These are phyloP conservation scores for Fusarium sp. DNA, from an alignment of 2,329 filamentous ascomycete genomes.

Conservation along the genomic window DNA sequence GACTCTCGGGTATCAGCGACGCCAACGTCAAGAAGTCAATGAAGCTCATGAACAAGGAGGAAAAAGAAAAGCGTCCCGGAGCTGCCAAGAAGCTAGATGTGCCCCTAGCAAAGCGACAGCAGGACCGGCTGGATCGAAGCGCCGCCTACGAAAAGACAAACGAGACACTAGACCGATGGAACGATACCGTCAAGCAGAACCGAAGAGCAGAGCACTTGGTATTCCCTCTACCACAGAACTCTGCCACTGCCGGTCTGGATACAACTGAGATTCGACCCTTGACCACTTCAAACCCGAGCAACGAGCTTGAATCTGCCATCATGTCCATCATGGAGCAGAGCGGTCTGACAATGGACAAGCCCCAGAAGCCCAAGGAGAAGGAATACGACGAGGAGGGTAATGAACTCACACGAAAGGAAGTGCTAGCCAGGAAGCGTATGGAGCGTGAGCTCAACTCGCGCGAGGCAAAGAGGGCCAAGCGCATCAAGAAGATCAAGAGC, in stretches of 20 bases:
- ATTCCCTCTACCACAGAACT: constrained; percentile 82
- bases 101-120: constrained; percentile 83
- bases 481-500: constrained; percentile 99
- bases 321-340: constrained; percentile 90
- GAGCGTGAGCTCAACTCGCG: constrained; percentile 86
- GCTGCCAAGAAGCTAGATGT: constrained; percentile 75
- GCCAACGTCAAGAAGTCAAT: constrained; percentile 78
- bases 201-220: constrained; percentile 87
- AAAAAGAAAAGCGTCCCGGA: constrained; percentile 58
- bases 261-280: constrained; percentile 71
- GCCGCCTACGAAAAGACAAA: constrained; percentile 91
- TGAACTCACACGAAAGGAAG: constrained; percentile 73
- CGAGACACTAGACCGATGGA: constrained; percentile 88
- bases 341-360: constrained; percentile 67
- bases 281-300: constrained; percentile 69
- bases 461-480: constrained; percentile 85
- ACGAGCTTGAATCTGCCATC: constrained; percentile 85
- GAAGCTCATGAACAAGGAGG: constrained; percentile 73
- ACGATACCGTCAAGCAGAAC: constrained; percentile 93
- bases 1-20: constrained; percentile 74
- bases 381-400: constrained; percentile 75
- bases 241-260: constrained; percentile 65
- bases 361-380: constrained; percentile 61
- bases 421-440: constrained; percentile 76
- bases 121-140: constrained; percentile 80